Evolutionary conservation across 1,284 basidiomycete genomes (phyloP), one percentile per base, ranked within the genome.

Genomic region (Hortiboletus rubellus): DNA sequence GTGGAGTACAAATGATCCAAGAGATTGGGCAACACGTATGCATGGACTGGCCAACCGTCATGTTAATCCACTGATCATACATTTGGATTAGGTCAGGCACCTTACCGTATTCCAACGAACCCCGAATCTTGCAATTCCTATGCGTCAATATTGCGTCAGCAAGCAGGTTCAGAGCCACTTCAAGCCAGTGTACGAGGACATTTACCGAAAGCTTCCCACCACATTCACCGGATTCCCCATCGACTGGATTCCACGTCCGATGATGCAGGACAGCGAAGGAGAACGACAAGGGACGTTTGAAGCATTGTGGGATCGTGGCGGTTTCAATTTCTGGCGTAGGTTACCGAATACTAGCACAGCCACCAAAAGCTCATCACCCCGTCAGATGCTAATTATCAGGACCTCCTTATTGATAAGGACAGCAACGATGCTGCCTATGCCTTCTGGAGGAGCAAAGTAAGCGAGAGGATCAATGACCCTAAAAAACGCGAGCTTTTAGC

Each of bases 91-190:
- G 58, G 63, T 54, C 1, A 3, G 54, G 3, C 43, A 64, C 14
- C 50, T 63, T 3, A 64, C 64, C 33, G 55, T 64, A 5, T 66
- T 64, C 54, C 60, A 65, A 22, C 59, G 64, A 36, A 65, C 59
- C 2, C 60, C 62, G 7, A 64, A 62, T 24, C 44, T 66, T 3
- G 54, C 55, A 5, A 14, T 31, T 1, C 62, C 63, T 1, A 54
- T 63, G 61, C 11, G 46, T 34, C 63, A 66, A 41, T 45, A 42
- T 17, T 14, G 1, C 5, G 0, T 64, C 30, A 60, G 41, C 54
- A 41, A 66, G 37, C 42, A 58, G 5, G 37, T 50, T 7, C 64
- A 64, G 42, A 31, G 52, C n/a, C 58, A 57, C 22, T 57, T 54
- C 50, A 66, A 61, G 44, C 37, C 30, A 11, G 27, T 40, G 6